Evolutionary conservation across 495 filamentous ascomycete species (phyloP).

Genomic region (Penicillium mononematosum): DNA sequence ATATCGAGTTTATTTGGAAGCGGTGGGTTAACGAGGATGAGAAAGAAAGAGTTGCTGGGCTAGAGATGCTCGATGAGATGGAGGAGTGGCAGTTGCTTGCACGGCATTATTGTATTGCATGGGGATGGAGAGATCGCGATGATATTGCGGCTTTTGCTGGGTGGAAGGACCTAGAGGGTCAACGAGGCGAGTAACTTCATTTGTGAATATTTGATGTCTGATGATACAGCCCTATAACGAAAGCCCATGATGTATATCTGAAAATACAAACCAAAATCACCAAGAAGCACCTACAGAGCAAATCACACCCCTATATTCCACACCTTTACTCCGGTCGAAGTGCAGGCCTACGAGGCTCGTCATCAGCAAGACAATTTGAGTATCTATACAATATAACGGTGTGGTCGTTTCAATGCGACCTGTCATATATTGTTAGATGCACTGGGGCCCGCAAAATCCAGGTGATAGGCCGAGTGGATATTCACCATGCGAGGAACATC

Average conservation of each 20-base stretch:
- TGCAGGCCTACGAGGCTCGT: neutral
- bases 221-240: conserved; percentile 6
- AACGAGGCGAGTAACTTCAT: conserved; percentile 21
- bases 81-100: conserved; percentile 92
- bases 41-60: conserved; percentile 69
- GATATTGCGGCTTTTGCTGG: conserved; percentile 34
- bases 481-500: conserved; percentile 46
- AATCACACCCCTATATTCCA: neutral
- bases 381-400: conserved; percentile 17
- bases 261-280: conserved; percentile 15
- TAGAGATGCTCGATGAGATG: conserved; percentile 93
- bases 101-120: conserved; percentile 84
- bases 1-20: conserved; percentile 74
- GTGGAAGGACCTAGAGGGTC: conserved; percentile 38
- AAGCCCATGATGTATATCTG: neutral
- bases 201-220: conserved; percentile 1
- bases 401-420: conserved; percentile 37
- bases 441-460: conserved; percentile 7
- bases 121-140: conserved; percentile 66
- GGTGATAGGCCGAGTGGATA: conserved; percentile 5
- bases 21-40: conserved; percentile 69
- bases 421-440: conserved; percentile 16
- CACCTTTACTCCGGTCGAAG: neutral
- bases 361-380: neutral
- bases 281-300: neutral